phyloP scores from a whole-genome alignment of 257 asterid genomes.

The Datura wrightii region DNA sequence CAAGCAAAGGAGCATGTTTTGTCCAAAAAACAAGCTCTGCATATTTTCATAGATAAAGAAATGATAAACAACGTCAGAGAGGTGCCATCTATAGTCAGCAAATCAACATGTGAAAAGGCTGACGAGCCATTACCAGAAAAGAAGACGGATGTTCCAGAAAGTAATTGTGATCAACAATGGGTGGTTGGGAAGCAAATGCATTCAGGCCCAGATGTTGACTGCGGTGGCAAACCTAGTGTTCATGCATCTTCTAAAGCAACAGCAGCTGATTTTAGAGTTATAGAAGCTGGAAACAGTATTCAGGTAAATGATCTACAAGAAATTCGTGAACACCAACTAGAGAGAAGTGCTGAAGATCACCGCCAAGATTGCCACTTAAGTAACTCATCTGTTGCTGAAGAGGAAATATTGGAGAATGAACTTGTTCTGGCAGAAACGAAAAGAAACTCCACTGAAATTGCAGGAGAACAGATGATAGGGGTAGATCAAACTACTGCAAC shows the following conservation, averaged over 20 bases:
- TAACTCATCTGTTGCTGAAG: slow-evolving; percentile 23
- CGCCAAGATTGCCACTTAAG: slow-evolving; percentile 13
- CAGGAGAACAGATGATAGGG: slow-evolving; percentile 42
- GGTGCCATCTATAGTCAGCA: slow-evolving; percentile 35
- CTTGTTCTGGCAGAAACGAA: slow-evolving; percentile 5
- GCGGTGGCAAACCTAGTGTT: slow-evolving; percentile 32
- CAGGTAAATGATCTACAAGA: slow-evolving; percentile 30
- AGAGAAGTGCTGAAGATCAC: slow-evolving; percentile 21
- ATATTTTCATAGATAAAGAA: slow-evolving; percentile 53
- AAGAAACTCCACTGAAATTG: slow-evolving; percentile 31
- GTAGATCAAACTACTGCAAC: slow-evolving; percentile 42
- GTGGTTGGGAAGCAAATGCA: slow-evolving; percentile 33
- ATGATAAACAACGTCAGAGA: slow-evolving; percentile 37
- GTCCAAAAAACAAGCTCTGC: slow-evolving; percentile 62
- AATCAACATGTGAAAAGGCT: slow-evolving; percentile 33
- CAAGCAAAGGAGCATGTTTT: slow-evolving; percentile 62
- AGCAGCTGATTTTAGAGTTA: slow-evolving; percentile 31
- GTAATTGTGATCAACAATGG: slow-evolving; percentile 22
- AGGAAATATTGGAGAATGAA: not conserved
- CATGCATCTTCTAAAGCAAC: slow-evolving; percentile 34
- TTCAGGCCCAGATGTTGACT: slow-evolving; percentile 35
- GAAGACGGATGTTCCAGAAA: slow-evolving; percentile 29
- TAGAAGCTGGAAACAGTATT: slow-evolving; percentile 21
- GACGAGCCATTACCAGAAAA: slow-evolving; percentile 4
- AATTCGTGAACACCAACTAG: slow-evolving; percentile 27